Conservation (phyloP, 2,329 filamentous ascomycete genomes). For the Trichoderma sp. region DNA sequence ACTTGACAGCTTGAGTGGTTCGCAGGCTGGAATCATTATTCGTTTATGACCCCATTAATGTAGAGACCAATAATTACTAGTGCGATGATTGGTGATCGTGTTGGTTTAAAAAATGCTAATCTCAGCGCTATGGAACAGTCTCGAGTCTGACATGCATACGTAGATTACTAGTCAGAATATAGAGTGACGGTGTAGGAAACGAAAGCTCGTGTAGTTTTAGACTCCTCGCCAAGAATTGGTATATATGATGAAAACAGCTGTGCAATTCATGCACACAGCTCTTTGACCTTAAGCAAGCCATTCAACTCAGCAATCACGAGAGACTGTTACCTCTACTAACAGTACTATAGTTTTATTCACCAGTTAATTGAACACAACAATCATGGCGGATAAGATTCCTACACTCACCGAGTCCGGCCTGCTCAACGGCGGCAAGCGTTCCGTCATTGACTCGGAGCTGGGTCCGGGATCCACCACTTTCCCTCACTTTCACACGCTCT, state of each 20-base stretch:
- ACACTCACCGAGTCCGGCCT: conserved; percentile 3
- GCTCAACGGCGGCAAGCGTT: conserved; percentile 12
- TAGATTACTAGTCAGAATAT: neutral
- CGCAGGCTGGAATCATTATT: neutral
- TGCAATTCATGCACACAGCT: neutral
- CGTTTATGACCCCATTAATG: neutral
- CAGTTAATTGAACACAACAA: neutral
- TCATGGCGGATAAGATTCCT: conserved; percentile 9
- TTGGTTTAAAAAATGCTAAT: neutral
- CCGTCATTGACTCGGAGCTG: neutral
- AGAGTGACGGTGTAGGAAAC: neutral
- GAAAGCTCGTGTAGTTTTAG: neutral
- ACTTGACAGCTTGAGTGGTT: neutral
- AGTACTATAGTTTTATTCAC: neutral
- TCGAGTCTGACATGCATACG: neutral
- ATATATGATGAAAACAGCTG: neutral
- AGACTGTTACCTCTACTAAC: neutral
- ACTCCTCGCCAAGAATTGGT: neutral
- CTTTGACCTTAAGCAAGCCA: neutral
- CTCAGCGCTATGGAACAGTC: neutral
- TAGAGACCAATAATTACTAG: neutral
- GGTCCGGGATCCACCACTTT: conserved; percentile 10
- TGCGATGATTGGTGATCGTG: neutral
- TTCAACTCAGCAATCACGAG: neutral
- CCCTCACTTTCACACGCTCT: conserved; percentile 3